phyloP scores from a whole-genome alignment of 2,329 filamentous ascomycete species.

The Epichloe typhina region DNA sequence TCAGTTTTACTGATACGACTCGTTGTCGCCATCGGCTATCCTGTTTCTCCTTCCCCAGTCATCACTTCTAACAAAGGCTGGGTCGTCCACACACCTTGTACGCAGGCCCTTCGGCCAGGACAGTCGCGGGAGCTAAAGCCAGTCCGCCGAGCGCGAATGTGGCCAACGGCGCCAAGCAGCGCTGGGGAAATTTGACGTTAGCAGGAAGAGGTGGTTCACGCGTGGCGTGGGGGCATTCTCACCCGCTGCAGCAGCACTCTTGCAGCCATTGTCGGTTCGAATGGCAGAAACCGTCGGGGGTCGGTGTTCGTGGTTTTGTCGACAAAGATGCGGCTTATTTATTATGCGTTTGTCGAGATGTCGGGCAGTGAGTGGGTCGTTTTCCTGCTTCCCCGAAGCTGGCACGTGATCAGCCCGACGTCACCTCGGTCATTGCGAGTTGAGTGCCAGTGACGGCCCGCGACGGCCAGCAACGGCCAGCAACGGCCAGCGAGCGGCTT shows the following conservation, averaged over 20 bases:
- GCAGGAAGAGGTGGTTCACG: conserved; percentile 13
- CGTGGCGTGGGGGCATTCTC: conserved; percentile 11
- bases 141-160: conserved; percentile 35
- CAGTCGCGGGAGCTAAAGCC: conserved; percentile 33
- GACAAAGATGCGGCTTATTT: conserved; percentile 4
- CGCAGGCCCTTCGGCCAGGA: conserved; percentile 37
- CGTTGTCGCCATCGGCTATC: not conserved
- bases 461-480: not conserved
- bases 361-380: conserved; percentile 1
- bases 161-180: conserved; percentile 40
- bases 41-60: not conserved
- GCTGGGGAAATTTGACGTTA: conserved; percentile 24
- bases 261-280: conserved; percentile 40
- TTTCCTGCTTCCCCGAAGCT: conserved; percentile 5
- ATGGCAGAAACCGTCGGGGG: conserved; percentile 23
- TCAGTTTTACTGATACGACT: not conserved
- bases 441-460: too few relatives aligned
- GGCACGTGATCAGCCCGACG: conserved; percentile 7
- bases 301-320: conserved; percentile 13
- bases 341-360: conserved; percentile 2
- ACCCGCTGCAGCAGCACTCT: conserved; percentile 47
- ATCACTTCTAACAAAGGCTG: not conserved
- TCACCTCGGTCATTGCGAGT: not conserved
- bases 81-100: conserved; percentile 16
- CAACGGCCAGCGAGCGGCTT: not conserved